Conservation (phyloP, 75 land plant species). For the Sequoiadendron giganteum region DNA sequence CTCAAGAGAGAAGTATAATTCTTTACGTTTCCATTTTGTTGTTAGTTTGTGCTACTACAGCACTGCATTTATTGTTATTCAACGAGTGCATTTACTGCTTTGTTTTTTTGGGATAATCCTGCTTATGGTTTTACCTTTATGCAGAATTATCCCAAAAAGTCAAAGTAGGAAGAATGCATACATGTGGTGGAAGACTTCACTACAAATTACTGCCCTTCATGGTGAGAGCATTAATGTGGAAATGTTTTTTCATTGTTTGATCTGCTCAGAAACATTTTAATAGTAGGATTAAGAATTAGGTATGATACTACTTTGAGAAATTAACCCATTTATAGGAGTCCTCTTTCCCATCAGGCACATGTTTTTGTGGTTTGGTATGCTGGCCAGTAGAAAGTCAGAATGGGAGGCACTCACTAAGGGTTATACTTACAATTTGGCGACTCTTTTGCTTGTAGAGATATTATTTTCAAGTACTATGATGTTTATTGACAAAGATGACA, state of each 20-base stretch:
- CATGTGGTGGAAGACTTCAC: not conserved
- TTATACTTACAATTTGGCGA: not conserved
- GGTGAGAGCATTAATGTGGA: not conserved
- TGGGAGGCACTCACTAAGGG: no score
- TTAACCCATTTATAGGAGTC: not conserved
- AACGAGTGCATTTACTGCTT: not conserved
- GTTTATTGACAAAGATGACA: slow-evolving; percentile 51
- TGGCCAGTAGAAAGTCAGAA: not conserved
- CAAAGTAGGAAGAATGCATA: not conserved
- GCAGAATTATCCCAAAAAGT: slow-evolving; percentile 1
- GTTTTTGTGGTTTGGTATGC: not conserved
- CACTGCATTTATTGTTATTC: not conserved
- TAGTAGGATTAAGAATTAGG: not conserved
- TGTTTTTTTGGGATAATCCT: not conserved
- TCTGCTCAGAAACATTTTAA: not conserved
- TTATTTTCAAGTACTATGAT: slow-evolving; percentile 67
- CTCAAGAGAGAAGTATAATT: not conserved
- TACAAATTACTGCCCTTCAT: not conserved
- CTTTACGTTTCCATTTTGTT: not conserved
- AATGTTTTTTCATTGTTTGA: not conserved
- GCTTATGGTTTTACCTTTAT: not conserved
- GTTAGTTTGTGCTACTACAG: not conserved
- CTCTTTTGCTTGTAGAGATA: slow-evolving; percentile 29
- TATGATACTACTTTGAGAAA: not conserved
- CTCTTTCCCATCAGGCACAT: not conserved